Evolutionary conservation across 768 basidiomycete genomes (phyloP).

Genomic region (Agrocybe pediades): DNA sequence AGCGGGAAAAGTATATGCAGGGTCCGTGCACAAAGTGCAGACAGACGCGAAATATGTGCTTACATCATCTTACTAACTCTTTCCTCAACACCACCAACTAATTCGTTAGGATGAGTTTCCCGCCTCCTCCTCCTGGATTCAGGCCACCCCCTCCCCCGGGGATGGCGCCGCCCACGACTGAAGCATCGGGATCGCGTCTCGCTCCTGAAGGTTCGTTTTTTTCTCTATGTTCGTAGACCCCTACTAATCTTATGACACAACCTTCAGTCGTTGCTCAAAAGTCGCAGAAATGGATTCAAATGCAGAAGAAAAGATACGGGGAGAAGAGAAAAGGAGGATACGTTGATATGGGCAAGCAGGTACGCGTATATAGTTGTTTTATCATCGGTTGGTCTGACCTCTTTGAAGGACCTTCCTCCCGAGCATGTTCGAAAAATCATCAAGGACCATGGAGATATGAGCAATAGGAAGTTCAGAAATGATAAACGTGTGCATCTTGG

Average conservation of each 20-base stretch:
- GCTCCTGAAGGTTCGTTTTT: constrained; percentile 45
- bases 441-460: constrained; percentile 99
- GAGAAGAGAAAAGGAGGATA: constrained; percentile 89
- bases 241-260: constrained; percentile 21
- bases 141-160: constrained; percentile 53
- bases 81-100: constrained; percentile 37
- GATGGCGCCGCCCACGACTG: constrained; percentile 42
- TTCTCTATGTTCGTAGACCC: neutral
- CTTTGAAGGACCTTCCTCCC: constrained; percentile 82
- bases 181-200: constrained; percentile 44
- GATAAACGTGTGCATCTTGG: constrained; percentile 99
- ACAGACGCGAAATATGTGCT: constrained; percentile 26
- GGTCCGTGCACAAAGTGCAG: constrained; percentile 41
- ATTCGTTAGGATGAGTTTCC: constrained; percentile 52
- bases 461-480: constrained; percentile 97
- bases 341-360: constrained; percentile 93
- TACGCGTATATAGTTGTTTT: constrained; percentile 34
- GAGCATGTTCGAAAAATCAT: constrained; percentile 99
- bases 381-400: constrained; percentile 18
- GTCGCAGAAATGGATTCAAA: constrained; percentile 93
- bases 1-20: constrained; percentile 9
- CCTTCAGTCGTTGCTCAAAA: constrained; percentile 76
- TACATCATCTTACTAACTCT: constrained; percentile 43
- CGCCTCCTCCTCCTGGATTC: constrained; percentile 57
- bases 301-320: constrained; percentile 91